A percentile compares a stretch with the other conserved stretches of the same genome.
phyloP scores from a whole-genome alignment of 495 filamentous ascomycete species.

The Penicillium crystallinum region DNA sequence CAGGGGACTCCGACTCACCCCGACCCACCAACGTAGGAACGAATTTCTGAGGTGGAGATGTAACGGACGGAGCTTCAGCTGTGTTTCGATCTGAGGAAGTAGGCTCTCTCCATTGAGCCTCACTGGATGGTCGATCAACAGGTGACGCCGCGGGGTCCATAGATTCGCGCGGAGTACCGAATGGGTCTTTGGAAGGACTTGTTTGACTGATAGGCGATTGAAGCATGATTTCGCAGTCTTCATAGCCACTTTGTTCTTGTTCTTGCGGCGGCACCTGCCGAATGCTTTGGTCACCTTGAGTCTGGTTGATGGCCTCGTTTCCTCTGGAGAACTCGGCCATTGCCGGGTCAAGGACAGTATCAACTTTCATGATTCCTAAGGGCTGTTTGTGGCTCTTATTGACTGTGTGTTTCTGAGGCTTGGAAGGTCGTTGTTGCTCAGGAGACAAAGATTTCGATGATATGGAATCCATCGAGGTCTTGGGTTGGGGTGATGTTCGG shows the following conservation, averaged over 20 bases:
- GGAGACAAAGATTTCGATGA: conserved; percentile 31
- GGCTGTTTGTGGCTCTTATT: conserved; percentile 19
- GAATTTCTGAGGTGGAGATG: conserved; percentile 35
- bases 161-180: conserved; percentile 17
- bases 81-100: conserved; percentile 7
- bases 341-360: conserved; percentile 2
- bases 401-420: not conserved
- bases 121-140: conserved; percentile 25
- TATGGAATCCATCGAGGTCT: conserved; percentile 46
- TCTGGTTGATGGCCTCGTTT: conserved; percentile 8
- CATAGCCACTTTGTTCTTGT: conserved; percentile 16
- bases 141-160: conserved; percentile 23
- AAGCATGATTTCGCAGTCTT: conserved; percentile 13
- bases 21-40: conserved; percentile 41
- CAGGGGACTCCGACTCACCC: conserved; percentile 64
- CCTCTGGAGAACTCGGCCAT: conserved; percentile 14
- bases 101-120: conserved; percentile 17
- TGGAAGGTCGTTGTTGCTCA: conserved; percentile 22
- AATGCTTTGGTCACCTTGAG: conserved; percentile 27
- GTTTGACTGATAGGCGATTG: conserved; percentile 16
- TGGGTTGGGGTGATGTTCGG: conserved; percentile 47
- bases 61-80: conserved; percentile 19
- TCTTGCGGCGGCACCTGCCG: conserved; percentile 38
- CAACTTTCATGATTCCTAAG: conserved; percentile 5
- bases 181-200: conserved; percentile 27